Evolutionary conservation across 352 stramenopile genomes (phyloP), one percentile per base, ranked within the genome.

Genomic region (Pythium myriotylum): DNA sequence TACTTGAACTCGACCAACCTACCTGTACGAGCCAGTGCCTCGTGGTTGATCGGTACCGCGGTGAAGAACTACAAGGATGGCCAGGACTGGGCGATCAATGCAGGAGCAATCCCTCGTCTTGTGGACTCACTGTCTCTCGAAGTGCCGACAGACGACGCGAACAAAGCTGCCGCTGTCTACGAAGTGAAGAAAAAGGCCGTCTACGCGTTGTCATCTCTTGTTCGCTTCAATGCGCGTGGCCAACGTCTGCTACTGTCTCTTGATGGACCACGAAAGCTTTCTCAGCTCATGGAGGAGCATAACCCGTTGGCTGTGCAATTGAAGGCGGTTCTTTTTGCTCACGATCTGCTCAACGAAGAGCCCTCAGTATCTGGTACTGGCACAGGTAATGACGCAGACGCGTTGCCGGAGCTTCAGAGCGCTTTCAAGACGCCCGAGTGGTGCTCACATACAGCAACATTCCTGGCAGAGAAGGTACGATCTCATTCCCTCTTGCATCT

Each of bases 41-140:
- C 81, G 12, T 95, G 86, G 86, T 57, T 95, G 8, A 63, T 92
- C 51, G 86, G 84, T 22, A 92, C 72, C 24, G 86, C 86, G 1
- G 77, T 81, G 19, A 95, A 95, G 67, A 91, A 92, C 68, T 95
- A 91, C 68, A 76, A 84, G 35, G 84, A 95, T 41, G 86, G 79
- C 0, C 84, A 95, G 57, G 73, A 86, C 40, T 95, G 84, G 86
- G 81, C 81, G 23, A 90, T 93, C 43, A 79, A 89, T 54, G 76
- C 81, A 2, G 86, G 86, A 17, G 76, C 75, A 17, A 58, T 95
- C n/a, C 86, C 86, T 0, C 86, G 84, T 42, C 62, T 93, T 26
- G 45, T 95, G 12, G 60, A 81, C 7, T 84, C 83, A 13, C 61
- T 95, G 19, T 57, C 54, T 3, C 47, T 92, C n/a, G 53, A 77